Evolutionary conservation across 768 basidiomycete genomes (phyloP).

Genomic region (Psilocybe tampanensis): DNA sequence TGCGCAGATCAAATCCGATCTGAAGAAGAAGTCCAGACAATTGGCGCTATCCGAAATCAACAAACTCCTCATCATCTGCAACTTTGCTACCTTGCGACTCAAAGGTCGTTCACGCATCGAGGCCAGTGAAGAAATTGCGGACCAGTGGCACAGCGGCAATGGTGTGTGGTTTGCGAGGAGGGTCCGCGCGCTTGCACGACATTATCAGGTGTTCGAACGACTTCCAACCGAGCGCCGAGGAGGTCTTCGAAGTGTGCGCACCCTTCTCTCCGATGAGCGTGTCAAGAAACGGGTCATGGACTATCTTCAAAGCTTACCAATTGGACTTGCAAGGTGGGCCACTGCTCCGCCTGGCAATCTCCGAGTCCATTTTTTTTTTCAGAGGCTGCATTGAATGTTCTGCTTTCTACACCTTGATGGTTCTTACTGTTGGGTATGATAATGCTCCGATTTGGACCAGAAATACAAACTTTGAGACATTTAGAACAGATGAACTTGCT

Average conservation of each 20-base stretch:
- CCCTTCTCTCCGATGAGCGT: constrained; percentile 22
- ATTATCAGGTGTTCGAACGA: constrained; percentile 39
- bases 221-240: constrained; percentile 22
- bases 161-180: constrained; percentile 29
- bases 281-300: constrained; percentile 16
- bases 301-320: constrained; percentile 24
- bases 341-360: no score
- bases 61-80: constrained; percentile 32
- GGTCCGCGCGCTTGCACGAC: constrained; percentile 30
- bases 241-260: background rate
- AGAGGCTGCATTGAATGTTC: no score
- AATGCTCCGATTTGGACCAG: no score
- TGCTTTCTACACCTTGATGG: no score
- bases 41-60: constrained; percentile 29
- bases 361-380: no score
- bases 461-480: no score
- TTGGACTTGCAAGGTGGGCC: no score
- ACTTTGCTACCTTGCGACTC: constrained; percentile 36
- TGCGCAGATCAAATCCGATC: constrained; percentile 30
- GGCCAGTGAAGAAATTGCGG: constrained; percentile 37
- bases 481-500: no score
- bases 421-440: no score
- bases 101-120: constrained; percentile 29
- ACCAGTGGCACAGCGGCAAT: constrained; percentile 37
- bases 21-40: constrained; percentile 26